phyloP scores from a whole-genome alignment of 345 rosid genomes.

The Chamaenerion angustifolium region DNA sequence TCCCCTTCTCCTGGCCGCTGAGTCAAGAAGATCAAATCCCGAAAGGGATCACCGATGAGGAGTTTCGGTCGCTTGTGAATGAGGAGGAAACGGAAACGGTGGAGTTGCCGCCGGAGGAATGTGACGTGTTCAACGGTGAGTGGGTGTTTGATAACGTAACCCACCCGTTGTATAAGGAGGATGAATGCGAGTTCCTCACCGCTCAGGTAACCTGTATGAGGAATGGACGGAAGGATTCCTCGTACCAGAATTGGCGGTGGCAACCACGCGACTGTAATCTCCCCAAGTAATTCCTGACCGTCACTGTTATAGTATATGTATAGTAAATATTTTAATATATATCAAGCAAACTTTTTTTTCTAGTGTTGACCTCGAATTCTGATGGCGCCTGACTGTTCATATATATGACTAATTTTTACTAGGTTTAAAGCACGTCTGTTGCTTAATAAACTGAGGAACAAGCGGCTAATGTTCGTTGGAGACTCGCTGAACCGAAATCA shows the following conservation, averaged over 20 bases:
- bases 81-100: slow-evolving; percentile 28
- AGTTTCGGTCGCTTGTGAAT: slow-evolving; percentile 2
- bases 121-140: slow-evolving; percentile 75
- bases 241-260: slow-evolving; percentile 92
- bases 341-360: too few species aligned
- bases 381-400: too few species aligned
- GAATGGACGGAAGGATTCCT: slow-evolving; percentile 74
- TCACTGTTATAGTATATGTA: not conserved
- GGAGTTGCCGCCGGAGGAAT: slow-evolving; percentile 46
- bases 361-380: too few species aligned
- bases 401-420: too few species aligned
- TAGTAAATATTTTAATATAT: too few species aligned
- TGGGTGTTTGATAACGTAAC: slow-evolving; percentile 70
- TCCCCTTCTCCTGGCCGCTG: slow-evolving; percentile 67
- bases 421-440: slow-evolving; percentile 11
- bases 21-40: slow-evolving; percentile 1
- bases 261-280: slow-evolving; percentile 76
- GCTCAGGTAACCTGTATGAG: slow-evolving; percentile 86
- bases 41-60: not conserved
- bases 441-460: slow-evolving; percentile 73
- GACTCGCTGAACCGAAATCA: slow-evolving; percentile 92
- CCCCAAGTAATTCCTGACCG: slow-evolving; percentile 39
- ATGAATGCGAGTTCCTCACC: slow-evolving; percentile 71
- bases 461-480: slow-evolving; percentile 97
- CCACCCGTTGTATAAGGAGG: slow-evolving; percentile 69